These are phyloP conservation scores for Neurospora sp. DNA, from an alignment of 495 filamentous ascomycete species.

Conservation along the genomic window DNA sequence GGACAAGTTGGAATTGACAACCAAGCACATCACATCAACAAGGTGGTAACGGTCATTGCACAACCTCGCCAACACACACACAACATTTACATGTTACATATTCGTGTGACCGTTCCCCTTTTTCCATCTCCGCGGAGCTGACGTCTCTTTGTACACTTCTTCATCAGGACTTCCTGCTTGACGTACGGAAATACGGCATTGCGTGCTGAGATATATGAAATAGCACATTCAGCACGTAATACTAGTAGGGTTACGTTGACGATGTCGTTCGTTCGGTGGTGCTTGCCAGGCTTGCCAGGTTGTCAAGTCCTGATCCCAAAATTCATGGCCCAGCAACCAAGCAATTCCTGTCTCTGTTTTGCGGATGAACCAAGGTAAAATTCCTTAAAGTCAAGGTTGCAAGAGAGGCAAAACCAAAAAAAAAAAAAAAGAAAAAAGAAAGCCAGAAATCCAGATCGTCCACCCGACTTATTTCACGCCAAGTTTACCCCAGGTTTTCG, in stretches of 20 bases:
- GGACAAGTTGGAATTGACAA: not conserved
- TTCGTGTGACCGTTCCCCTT: not conserved
- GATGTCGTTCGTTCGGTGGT: no score
- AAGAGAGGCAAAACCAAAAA: no score
- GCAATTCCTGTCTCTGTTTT: no score
- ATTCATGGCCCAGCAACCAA: no score
- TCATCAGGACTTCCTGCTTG: not conserved
- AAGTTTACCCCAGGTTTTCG: not conserved
- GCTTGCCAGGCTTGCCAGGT: no score
- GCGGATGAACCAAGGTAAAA: no score
- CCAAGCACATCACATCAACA: not conserved
- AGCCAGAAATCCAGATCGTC: not conserved
- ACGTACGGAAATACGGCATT: not conserved
- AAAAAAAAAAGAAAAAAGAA: not conserved
- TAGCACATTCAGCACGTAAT: no score
- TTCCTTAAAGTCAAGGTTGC: no score
- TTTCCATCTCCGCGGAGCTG: constrained; percentile 8
- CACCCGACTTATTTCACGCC: not conserved
- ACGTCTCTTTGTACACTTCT: not conserved
- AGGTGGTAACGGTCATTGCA: not conserved
- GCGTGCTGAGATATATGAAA: not conserved
- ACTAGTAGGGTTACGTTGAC: no score
- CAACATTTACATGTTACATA: not conserved
- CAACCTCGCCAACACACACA: not conserved
- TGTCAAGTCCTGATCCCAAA: no score